Evolutionary conservation across 2,329 filamentous ascomycete species (phyloP).

Genomic region (Alternaria brassicicola): DNA sequence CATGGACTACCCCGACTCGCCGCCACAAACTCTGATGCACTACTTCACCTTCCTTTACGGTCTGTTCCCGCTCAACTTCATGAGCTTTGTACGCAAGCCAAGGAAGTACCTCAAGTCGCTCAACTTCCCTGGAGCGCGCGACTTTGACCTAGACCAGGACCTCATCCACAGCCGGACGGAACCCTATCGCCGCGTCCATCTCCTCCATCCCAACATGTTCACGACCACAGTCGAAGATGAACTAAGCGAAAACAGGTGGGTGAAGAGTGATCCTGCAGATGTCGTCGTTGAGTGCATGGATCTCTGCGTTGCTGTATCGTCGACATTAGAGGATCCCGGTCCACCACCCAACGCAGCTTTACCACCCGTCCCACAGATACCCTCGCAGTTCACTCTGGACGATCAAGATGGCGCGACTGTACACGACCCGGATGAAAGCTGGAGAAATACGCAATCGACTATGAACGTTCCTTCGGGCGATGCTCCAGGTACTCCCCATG

Average conservation of each 20-base stretch:
- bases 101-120: constrained; percentile 77
- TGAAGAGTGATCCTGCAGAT: constrained; percentile 79
- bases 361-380: constrained; percentile 49
- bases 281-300: constrained; percentile 80
- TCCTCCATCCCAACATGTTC: constrained; percentile 85
- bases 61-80: constrained; percentile 83
- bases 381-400: constrained; percentile 43
- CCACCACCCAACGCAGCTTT: constrained; percentile 55
- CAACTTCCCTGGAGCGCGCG: constrained; percentile 71
- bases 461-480: constrained; percentile 46
- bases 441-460: constrained; percentile 62
- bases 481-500: constrained; percentile 27
- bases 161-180: constrained; percentile 79
- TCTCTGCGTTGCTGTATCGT: constrained; percentile 60
- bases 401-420: constrained; percentile 36
- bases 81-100: constrained; percentile 84
- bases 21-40: constrained; percentile 70
- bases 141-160: constrained; percentile 77
- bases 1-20: constrained; percentile 59
- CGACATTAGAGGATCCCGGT: constrained; percentile 52
- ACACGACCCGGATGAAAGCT: constrained; percentile 52
- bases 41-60: constrained; percentile 86
- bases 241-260: constrained; percentile 77
- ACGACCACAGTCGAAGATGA: constrained; percentile 79
- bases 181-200: constrained; percentile 72